Conservation (phyloP, 148 eudicot genomes). For the Rhododendron ferrugineum region DNA sequence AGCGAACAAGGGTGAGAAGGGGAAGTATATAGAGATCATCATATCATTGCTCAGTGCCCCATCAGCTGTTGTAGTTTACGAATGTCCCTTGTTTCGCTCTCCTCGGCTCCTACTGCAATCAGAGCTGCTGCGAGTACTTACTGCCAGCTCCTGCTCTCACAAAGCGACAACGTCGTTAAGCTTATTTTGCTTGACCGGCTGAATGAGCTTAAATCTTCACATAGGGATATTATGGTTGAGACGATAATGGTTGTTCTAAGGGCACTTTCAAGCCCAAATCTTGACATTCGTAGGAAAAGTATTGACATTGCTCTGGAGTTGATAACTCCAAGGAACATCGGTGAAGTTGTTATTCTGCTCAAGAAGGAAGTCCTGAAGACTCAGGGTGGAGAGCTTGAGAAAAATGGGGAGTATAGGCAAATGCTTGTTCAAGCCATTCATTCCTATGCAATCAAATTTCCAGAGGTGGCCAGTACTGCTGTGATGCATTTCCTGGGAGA, state of each 20-base stretch:
- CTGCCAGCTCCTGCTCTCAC: slow-evolving; percentile 80
- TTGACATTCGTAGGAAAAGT: slow-evolving; percentile 80
- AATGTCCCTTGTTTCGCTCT: slow-evolving; percentile 86
- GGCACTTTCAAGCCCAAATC: slow-evolving; percentile 93
- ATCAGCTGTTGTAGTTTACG: slow-evolving; percentile 77
- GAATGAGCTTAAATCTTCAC: slow-evolving; percentile 67
- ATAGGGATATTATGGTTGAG: slow-evolving; percentile 86
- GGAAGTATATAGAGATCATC: slow-evolving; percentile 80
- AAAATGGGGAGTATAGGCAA: slow-evolving; percentile 89
- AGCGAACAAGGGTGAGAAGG: slow-evolving; percentile 81
- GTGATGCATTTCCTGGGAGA: slow-evolving; percentile 99
- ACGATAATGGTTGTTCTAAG: slow-evolving; percentile 91
- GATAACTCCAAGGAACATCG: slow-evolving; percentile 77
- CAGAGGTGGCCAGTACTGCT: slow-evolving; percentile 97
- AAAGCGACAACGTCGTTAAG: slow-evolving; percentile 94
- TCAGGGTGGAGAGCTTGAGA: slow-evolving; percentile 80
- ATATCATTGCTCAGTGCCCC: slow-evolving; percentile 82
- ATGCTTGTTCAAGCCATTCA: slow-evolving; percentile 97
- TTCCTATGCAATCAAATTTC: slow-evolving; percentile 88
- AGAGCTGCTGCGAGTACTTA: slow-evolving; percentile 86
- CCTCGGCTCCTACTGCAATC: slow-evolving; percentile 91
- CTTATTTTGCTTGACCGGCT: slow-evolving; percentile 90
- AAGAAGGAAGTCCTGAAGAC: slow-evolving; percentile 95
- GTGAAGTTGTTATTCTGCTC: slow-evolving; percentile 82
- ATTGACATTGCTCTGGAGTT: slow-evolving; percentile 75